Conservation (phyloP, 768 basidiomycete genomes). For the Psilocybe subaeruginosa region DNA sequence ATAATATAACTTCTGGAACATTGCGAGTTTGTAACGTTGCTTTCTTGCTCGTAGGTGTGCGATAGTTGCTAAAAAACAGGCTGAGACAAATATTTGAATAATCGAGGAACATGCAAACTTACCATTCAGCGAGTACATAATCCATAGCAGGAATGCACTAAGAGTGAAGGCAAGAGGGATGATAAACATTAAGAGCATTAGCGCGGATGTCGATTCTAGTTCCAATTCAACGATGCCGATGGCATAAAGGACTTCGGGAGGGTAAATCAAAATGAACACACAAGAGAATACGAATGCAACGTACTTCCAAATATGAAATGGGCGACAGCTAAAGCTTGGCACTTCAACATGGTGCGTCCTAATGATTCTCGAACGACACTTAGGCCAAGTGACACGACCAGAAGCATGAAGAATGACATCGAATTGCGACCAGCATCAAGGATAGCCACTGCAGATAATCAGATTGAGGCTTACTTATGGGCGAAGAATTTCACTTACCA, state of each 20-base stretch:
- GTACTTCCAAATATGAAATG: constrained; percentile 95
- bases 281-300: constrained; percentile 28
- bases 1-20: constrained; percentile 88
- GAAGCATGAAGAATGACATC: constrained; percentile 91
- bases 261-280: not conserved
- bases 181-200: constrained; percentile 86
- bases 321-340: constrained; percentile 77
- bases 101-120: constrained; percentile 20
- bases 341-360: constrained; percentile 82
- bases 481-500: constrained; percentile 47
- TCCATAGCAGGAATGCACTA: constrained; percentile 97
- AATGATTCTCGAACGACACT: constrained; percentile 91
- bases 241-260: constrained; percentile 75
- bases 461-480: not conserved
- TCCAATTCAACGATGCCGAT: constrained; percentile 94
- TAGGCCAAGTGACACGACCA: constrained; percentile 90
- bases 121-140: constrained; percentile 90
- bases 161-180: constrained; percentile 94
- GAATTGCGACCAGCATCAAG: constrained; percentile 94
- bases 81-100: not conserved
- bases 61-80: constrained; percentile 70
- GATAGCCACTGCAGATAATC: constrained; percentile 69
- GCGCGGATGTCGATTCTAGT: constrained; percentile 86
- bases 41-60: constrained; percentile 83
- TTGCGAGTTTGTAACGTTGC: constrained; percentile 81